Conservation (phyloP, 495 filamentous ascomycete species). For the Aspergillus indologenus region DNA sequence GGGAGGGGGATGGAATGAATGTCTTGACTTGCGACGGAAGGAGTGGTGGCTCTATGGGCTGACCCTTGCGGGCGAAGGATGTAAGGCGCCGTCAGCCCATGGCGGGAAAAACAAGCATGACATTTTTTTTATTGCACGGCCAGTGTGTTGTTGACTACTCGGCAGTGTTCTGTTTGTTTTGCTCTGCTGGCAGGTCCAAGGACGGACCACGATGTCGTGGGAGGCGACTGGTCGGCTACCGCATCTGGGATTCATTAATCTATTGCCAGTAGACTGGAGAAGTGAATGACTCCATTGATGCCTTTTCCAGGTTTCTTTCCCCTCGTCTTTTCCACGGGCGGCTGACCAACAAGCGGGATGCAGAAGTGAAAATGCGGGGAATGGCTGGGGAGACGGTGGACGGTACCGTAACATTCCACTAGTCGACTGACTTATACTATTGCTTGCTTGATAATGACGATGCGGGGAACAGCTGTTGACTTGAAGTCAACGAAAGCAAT, state of each 20-base stretch:
- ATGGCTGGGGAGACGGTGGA: constrained; percentile 2
- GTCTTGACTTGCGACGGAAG: not conserved
- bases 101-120: not conserved
- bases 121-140: too few species aligned
- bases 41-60: not conserved
- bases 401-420: not conserved
- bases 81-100: constrained; percentile 1
- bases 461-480: not conserved
- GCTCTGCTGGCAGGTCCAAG: not conserved
- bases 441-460: not conserved
- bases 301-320: too few species aligned
- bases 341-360: not conserved
- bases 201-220: too few species aligned
- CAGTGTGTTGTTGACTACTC: too few species aligned
- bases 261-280: not conserved
- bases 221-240: not conserved
- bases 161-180: not conserved
- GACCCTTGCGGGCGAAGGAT: constrained; percentile 3
- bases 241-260: not conserved
- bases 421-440: not conserved
- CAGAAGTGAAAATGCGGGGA: constrained; percentile 5
- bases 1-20: not conserved
- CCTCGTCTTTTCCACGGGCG: not conserved
- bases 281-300: not conserved
- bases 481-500: not conserved